Percentiles rank a stretch among this genome's conserved stretches.
Evolutionary conservation across 352 stramenopile genomes (phyloP).

Genomic region (Aphanomyces astaci): DNA sequence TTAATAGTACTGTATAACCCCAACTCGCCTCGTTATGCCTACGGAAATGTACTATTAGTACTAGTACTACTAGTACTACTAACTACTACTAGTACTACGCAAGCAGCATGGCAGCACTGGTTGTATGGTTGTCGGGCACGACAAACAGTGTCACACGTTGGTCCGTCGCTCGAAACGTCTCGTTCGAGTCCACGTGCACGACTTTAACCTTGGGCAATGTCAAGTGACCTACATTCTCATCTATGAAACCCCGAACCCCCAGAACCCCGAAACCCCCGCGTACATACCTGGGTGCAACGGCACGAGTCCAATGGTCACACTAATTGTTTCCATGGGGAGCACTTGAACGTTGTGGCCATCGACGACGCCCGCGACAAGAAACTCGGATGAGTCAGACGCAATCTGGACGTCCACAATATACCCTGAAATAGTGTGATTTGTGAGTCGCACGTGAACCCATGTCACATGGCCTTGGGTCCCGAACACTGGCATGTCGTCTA

Average conservation of each 20-base stretch:
- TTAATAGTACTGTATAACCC: too few relatives aligned
- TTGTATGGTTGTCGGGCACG: constrained; percentile 3
- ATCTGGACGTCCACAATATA: constrained; percentile 59
- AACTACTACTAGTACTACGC: too few relatives aligned
- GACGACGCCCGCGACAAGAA: constrained; percentile 70
- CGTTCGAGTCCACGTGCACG: constrained; percentile 10
- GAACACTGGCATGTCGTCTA: constrained; percentile 63
- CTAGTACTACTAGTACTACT: too few relatives aligned
- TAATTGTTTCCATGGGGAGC: constrained; percentile 55
- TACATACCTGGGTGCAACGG: constrained; percentile 65
- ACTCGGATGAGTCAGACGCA: constrained; percentile 53
- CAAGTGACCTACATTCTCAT: constrained; percentile 10
- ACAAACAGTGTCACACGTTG: constrained; percentile 15
- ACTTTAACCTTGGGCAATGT: constrained; percentile 15
- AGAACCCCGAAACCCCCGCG: too few relatives aligned
- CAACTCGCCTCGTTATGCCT: too few relatives aligned
- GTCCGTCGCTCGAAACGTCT: constrained; percentile 1
- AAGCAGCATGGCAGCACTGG: too few relatives aligned
- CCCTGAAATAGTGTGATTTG: constrained; percentile 69
- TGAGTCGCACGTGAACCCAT: constrained; percentile 44
- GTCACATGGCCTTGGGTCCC: constrained; percentile 57
- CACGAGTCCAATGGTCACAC: constrained; percentile 56
- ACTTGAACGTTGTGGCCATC: constrained; percentile 68
- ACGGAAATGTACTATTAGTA: too few relatives aligned
- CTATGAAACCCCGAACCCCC: too few relatives aligned